Evolutionary conservation across 495 filamentous ascomycete species (phyloP).

Genomic region (Durotheca rogersii): DNA sequence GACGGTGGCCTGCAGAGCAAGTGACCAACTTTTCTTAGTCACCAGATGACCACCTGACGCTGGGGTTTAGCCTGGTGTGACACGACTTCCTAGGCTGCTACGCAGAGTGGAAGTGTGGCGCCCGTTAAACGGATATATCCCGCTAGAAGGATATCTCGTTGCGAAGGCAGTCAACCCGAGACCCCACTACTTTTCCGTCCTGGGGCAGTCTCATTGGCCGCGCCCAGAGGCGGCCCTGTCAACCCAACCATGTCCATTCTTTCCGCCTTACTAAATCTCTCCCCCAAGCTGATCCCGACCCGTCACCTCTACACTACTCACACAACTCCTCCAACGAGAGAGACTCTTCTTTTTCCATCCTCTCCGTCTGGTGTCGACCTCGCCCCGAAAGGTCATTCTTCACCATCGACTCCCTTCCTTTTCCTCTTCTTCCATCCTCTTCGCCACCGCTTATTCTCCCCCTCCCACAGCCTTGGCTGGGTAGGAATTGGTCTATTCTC

Average conservation of each 20-base stretch:
- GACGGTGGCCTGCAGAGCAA: too few relatives aligned
- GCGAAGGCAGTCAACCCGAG: too few relatives aligned
- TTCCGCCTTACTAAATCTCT: conserved; percentile 19
- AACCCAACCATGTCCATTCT: conserved; percentile 34
- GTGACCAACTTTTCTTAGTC: too few relatives aligned
- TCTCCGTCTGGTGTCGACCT: conserved; percentile 6
- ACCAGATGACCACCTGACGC: too few relatives aligned
- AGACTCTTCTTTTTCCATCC: conserved; percentile 10
- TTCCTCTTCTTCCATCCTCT: conserved; percentile 15
- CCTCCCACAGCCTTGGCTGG: too few relatives aligned
- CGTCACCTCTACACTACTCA: conserved; percentile 22
- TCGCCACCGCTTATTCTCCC: conserved; percentile 10
- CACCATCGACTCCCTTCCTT: conserved; percentile 6
- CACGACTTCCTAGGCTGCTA: too few relatives aligned
- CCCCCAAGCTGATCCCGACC: conserved; percentile 5
- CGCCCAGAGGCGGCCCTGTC: conserved; percentile 12
- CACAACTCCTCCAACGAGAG: conserved; percentile 15
- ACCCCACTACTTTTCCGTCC: too few relatives aligned
- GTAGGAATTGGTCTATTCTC: conserved; percentile 5
- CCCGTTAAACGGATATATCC: too few relatives aligned
- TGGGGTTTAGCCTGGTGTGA: too few relatives aligned
- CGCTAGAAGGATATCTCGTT: too few relatives aligned
- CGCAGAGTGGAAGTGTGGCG: too few relatives aligned
- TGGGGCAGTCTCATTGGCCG: neutral
- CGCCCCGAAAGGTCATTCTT: conserved; percentile 11